These are phyloP conservation scores for Hypoxylon sp. DNA, from an alignment of 2,329 filamentous ascomycete species.

Conservation along the genomic window DNA sequence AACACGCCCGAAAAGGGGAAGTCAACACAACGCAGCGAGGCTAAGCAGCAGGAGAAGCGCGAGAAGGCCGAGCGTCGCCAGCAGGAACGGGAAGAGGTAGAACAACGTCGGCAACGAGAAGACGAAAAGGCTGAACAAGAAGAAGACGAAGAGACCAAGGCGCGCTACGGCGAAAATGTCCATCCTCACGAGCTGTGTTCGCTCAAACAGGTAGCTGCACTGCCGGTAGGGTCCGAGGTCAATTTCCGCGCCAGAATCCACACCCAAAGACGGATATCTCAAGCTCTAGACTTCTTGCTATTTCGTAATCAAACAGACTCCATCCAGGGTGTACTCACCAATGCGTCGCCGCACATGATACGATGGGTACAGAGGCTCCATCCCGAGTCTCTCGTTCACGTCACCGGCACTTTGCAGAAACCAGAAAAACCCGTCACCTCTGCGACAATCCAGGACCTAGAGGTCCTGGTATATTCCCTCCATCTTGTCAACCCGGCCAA, in stretches of 20 bases:
- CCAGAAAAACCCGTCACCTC: slow-evolving; percentile 80
- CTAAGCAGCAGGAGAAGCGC: slow-evolving; percentile 44
- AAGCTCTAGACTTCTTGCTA: slow-evolving; percentile 84
- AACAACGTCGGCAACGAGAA: slow-evolving; percentile 47
- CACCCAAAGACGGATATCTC: slow-evolving; percentile 82
- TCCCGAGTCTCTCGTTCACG: slow-evolving; percentile 80
- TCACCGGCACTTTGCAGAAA: slow-evolving; percentile 77
- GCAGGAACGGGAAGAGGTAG: slow-evolving; percentile 45
- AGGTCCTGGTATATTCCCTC: slow-evolving; percentile 73
- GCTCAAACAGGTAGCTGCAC: slow-evolving; percentile 56
- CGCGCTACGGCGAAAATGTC: slow-evolving; percentile 38
- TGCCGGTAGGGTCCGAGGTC: slow-evolving; percentile 67
- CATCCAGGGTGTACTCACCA: slow-evolving; percentile 80
- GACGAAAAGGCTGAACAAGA: slow-evolving; percentile 45
- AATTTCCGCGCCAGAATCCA: slow-evolving; percentile 79
- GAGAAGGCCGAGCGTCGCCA: slow-evolving; percentile 50
- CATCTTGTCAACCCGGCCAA: slow-evolving; percentile 62
- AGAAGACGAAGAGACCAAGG: slow-evolving; percentile 35
- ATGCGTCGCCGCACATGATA: slow-evolving; percentile 70
- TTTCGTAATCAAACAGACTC: slow-evolving; percentile 86
- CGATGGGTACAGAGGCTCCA: slow-evolving; percentile 87
- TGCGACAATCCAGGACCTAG: slow-evolving; percentile 78
- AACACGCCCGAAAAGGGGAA: slow-evolving; percentile 36
- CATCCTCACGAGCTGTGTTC: slow-evolving; percentile 41
- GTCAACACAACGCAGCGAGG: slow-evolving; percentile 47